phyloP scores from a whole-genome alignment of 225 moss, liverwort and hornwort genomes.

The Lunularia cruciata region DNA sequence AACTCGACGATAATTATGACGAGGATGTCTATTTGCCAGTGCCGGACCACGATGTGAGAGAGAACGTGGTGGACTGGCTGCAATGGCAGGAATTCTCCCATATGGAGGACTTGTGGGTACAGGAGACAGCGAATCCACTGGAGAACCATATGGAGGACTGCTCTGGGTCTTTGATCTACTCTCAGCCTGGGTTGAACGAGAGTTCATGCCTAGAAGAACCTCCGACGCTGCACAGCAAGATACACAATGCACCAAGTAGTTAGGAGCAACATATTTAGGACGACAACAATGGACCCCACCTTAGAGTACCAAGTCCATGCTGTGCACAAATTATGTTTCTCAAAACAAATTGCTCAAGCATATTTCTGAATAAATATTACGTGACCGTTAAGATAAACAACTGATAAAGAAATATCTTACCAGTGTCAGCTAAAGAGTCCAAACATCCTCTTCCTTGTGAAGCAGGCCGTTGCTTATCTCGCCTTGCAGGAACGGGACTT shows the following conservation, averaged over 20 bases:
- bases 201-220: conserved; percentile 45
- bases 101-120: conserved; percentile 39
- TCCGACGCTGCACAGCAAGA: conserved; percentile 42
- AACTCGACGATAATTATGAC: conserved; percentile 40
- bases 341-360: too few species aligned
- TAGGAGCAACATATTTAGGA: neutral
- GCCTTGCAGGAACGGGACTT: conserved; percentile 49
- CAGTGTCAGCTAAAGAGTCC: conserved; percentile 52
- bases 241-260: neutral
- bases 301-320: too few species aligned
- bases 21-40: conserved; percentile 33
- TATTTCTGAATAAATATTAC: too few species aligned
- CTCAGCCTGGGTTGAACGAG: conserved; percentile 26
- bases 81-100: conserved; percentile 35
- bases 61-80: conserved; percentile 24
- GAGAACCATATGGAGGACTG: conserved; percentile 41
- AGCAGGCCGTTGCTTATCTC: conserved; percentile 47
- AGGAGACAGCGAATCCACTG: conserved; percentile 45
- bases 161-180: conserved; percentile 34
- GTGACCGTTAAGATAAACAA: too few species aligned
- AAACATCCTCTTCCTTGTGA: conserved; percentile 55
- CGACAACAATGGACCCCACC: neutral
- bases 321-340: too few species aligned
- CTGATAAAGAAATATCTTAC: conserved; percentile 27
- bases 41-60: conserved; percentile 29